Percentiles rank a stretch among this genome's conserved stretches.
Evolutionary conservation across 2,329 filamentous ascomycete species (phyloP).

Genomic region (Fusarium tjaetaba): DNA sequence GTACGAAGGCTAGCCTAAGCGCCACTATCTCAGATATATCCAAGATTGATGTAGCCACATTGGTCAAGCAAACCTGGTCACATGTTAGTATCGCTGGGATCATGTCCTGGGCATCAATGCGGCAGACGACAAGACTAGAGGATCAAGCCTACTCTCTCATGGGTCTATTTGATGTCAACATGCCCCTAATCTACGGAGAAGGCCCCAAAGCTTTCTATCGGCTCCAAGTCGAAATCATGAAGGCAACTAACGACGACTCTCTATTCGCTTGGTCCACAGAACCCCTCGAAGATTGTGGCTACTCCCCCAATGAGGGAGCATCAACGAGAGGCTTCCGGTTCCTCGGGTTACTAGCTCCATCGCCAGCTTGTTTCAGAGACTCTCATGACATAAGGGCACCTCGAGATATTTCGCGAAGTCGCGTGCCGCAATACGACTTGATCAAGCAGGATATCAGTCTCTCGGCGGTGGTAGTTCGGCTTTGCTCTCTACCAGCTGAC

Average conservation of each 20-base stretch:
- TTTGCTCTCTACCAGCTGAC: neutral
- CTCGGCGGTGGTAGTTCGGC: neutral
- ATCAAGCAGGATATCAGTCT: conserved; percentile 5
- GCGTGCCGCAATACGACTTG: neutral
- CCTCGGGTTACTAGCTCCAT: neutral
- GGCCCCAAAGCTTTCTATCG: conserved; percentile 11
- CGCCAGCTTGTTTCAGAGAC: conserved; percentile 4
- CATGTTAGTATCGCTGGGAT: conserved; percentile 14
- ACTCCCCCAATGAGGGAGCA: neutral
- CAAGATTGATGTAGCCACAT: conserved; percentile 1
- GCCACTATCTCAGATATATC: neutral
- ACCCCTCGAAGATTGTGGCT: neutral
- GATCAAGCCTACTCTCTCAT: conserved; percentile 21
- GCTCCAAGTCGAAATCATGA: conserved; percentile 21
- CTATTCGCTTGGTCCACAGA: conserved; percentile 18
- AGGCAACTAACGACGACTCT: conserved; percentile 11
- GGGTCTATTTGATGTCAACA: conserved; percentile 14
- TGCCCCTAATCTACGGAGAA: conserved; percentile 18
- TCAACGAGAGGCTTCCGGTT: conserved; percentile 1
- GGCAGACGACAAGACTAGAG: conserved; percentile 6
- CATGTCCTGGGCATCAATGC: conserved; percentile 17
- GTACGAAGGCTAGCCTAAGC: neutral
- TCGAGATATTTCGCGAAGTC: neutral
- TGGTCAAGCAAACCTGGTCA: conserved; percentile 3
- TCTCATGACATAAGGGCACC: conserved; percentile 4